These are phyloP conservation scores for Xylaria arbuscula DNA, from an alignment of 2,329 filamentous ascomycete species.

Conservation along the genomic window DNA sequence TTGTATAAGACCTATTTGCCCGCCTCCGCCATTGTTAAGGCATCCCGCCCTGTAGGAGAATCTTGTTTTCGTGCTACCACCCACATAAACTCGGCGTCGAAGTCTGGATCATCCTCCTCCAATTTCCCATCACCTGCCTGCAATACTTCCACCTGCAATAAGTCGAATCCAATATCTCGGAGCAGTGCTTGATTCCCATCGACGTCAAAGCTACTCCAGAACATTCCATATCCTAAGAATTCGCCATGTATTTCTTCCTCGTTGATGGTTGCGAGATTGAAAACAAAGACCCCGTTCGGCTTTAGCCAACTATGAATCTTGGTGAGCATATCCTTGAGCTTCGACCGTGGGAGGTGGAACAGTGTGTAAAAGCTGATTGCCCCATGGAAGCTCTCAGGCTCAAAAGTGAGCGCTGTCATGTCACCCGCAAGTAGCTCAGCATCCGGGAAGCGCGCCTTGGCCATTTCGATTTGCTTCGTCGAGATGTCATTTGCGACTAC, in stretches of 20 bases:
- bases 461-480: conserved; percentile 18
- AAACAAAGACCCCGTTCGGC: conserved; percentile 15
- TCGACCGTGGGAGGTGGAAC: conserved; percentile 16
- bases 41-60: conserved; percentile 9
- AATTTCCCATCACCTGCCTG: conserved; percentile 17
- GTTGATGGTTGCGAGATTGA: conserved; percentile 15
- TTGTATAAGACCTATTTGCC: conserved; percentile 2
- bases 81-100: conserved; percentile 20
- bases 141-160: conserved; percentile 10
- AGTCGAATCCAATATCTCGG: conserved; percentile 11
- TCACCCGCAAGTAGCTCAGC: conserved; percentile 16
- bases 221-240: conserved; percentile 20
- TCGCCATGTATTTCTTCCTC: conserved; percentile 23
- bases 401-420: conserved; percentile 15
- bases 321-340: conserved; percentile 20
- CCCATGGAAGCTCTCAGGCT: conserved; percentile 20
- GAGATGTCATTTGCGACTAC: conserved; percentile 22
- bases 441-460: conserved; percentile 8
- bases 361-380: conserved; percentile 18
- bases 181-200: conserved; percentile 16
- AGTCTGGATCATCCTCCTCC: conserved; percentile 21
- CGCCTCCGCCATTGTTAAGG: not conserved
- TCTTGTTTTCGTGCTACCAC: conserved; percentile 17
- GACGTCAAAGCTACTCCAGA: conserved; percentile 21
- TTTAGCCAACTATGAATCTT: conserved; percentile 19